Percentiles rank a stretch among this genome's conserved stretches.
phyloP scores from a whole-genome alignment of 2,329 filamentous ascomycete species.

The Thielaviopsis populi region DNA sequence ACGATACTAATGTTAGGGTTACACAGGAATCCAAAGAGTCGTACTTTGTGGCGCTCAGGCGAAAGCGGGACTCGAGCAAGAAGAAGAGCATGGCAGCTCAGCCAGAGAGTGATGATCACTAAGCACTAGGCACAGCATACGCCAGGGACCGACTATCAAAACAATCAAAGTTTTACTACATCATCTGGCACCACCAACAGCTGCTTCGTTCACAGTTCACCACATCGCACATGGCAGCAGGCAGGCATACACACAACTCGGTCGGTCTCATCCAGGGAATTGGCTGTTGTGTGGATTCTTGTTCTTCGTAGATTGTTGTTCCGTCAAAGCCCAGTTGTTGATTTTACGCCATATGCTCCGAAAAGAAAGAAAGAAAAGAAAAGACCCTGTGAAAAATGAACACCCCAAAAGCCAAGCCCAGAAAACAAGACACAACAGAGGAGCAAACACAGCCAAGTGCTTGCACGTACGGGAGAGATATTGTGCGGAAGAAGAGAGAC shows the following conservation, averaged over 20 bases:
- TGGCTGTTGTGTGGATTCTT: constrained; percentile 17
- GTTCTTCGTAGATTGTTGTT: constrained; percentile 15
- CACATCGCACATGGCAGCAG: background rate
- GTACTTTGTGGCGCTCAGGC: constrained; percentile 66
- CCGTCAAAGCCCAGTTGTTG: constrained; percentile 11
- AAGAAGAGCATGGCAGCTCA: constrained; percentile 1
- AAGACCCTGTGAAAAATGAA: constrained; percentile 1
- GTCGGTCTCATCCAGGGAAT: constrained; percentile 4
- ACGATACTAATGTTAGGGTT: constrained; percentile 10
- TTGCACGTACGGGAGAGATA: constrained; percentile 1
- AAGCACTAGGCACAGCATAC: background rate
- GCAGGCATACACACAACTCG: background rate
- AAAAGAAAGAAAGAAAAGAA: constrained; percentile 7
- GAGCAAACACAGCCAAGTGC: constrained; percentile 7
- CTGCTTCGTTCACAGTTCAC: background rate
- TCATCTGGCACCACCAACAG: background rate
- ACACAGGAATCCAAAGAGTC: constrained; percentile 65
- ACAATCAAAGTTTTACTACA: background rate
- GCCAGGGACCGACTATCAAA: background rate
- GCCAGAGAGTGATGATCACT: background rate
- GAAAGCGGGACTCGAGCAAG: constrained; percentile 33
- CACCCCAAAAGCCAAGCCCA: constrained; percentile 16
- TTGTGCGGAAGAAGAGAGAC: constrained; percentile 3
- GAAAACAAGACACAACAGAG: constrained; percentile 13
- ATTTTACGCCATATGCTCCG: constrained; percentile 14